Evolutionary conservation across 257 asterid genomes (phyloP), one percentile per base, ranked within the genome.

Genomic region (Solanum chmielewskii): DNA sequence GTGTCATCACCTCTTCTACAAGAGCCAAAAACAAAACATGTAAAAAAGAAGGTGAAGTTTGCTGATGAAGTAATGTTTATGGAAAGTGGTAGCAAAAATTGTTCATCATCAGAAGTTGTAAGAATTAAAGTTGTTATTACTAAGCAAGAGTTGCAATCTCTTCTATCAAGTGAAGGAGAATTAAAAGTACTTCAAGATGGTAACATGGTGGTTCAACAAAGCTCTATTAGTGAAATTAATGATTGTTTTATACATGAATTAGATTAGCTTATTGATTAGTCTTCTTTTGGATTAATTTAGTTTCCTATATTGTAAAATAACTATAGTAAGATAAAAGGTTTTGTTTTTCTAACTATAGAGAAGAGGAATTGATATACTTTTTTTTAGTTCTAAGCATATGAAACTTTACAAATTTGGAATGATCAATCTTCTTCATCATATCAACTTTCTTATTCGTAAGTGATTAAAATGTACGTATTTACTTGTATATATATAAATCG

Each of bases 41-140:
- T 42, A 0, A 87, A 90, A 92, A 91, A 84, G 90, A 74, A 42
- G 4, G 92, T 91, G 47, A 86, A 91, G 9, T 88, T 92, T 87
- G 83, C 95, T 11, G 95, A 93, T 8, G 89, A 90, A 10, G 52
- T 74, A 74, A 10, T 74, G 11, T 86, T 87, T 5, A 73, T 77
- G 49, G 92, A 93, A 70, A 91, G 71, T 56, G 88, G 25, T 64
- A 6, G 77, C 59, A 41, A 75, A 62, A 86, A 69, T 83, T 76
- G 64, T 11, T 64, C 77, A 70, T 70, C 77, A 70, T 70, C 87
- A 27, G 93, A 92, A 37, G 94, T 91, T 8, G 89, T 93, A 90
- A 91, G 97, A 90, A 93, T 95, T 76, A 95, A 95, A 95, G 87
- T 95, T 42, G 89, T 95, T 52, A 92, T 95, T 87, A 92, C 92